Evolutionary conservation across 176 grass and related monocot genomes (phyloP), one percentile per base, ranked within the genome.

Genomic region (Aegilops tauschii): DNA sequence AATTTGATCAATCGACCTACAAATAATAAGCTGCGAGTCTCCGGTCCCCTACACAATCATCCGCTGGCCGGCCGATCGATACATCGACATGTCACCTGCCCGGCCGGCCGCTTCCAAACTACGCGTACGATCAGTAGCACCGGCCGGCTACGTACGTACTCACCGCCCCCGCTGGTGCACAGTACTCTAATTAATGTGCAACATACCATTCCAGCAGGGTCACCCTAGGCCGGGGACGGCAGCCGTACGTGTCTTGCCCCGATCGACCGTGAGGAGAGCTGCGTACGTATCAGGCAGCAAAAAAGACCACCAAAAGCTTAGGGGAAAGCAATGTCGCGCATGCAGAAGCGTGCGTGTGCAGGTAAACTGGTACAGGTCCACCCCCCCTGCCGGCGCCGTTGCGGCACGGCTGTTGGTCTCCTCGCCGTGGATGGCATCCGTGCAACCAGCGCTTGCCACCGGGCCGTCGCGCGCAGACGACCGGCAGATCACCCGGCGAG

Each of bases 401-500:
- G 73, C 16, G 47, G 47, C 73, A 45, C 49, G 14, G 42, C n/a
- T 10, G 37, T 7, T 31, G 31, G 56, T 4, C 31, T 17, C 67
- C 67, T 70, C 32, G 32, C 32, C 67, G 17, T 5, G 3, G 28
- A 5, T 12, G 23, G 73, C 73, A 44, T 50, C 2, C 73, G 44
- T 76, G 42, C 73, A 50, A 56, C 1, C 23, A 56, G 17, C 5
- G 1, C 16, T 54, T 18, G 1, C 50, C 50, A 54, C 50, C 49
- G 49, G 49, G 13, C 12, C 44, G 12, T 47, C 44, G 11, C 2
- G 44, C 44, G 44, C 12, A 47, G 39, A 40, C 39, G 39, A 40
- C 39, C 42, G 44, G 44, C 44, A 13, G 50, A 16, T 89, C 87
- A 93, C 11, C 92, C 92, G 50, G 89, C 92, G 47, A 93, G 27